phyloP scores from a whole-genome alignment of 1,284 basidiomycete species.

The Vanrija pseudolonga region DNA sequence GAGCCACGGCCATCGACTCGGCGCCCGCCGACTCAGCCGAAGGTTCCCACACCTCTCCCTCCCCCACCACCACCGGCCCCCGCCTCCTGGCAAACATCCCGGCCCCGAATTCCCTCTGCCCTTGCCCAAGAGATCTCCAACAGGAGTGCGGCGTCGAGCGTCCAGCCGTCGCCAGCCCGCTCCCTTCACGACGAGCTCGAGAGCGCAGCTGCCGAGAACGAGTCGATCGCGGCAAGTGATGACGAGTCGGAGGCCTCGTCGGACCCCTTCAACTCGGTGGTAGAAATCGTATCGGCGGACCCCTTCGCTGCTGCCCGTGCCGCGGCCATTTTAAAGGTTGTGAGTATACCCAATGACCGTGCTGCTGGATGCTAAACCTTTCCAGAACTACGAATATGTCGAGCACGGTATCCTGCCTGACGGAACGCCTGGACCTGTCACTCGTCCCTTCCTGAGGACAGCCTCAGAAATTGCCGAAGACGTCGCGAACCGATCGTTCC shows the following conservation, averaged over 20 bases:
- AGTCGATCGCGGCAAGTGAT: not conserved
- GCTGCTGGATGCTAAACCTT: not conserved
- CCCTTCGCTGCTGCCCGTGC: constrained; percentile 78
- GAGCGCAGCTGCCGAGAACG: constrained; percentile 10
- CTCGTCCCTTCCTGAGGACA: constrained; percentile 55
- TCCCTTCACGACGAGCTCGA: constrained; percentile 11
- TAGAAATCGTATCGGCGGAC: constrained; percentile 76
- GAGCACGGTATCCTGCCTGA: constrained; percentile 54
- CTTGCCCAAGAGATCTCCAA: too few species aligned
- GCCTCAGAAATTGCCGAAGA: constrained; percentile 54
- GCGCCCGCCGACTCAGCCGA: too few species aligned
- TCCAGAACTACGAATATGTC: constrained; percentile 78
- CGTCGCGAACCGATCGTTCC: not conserved
- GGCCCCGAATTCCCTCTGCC: too few species aligned
- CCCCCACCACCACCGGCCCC: too few species aligned
- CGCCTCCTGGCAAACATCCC: not conserved
- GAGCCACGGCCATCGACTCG: too few species aligned
- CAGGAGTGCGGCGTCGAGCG: not conserved
- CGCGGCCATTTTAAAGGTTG: constrained; percentile 82
- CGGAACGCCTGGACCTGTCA: not conserved
- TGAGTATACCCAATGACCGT: constrained; percentile 40
- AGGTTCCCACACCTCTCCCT: too few species aligned
- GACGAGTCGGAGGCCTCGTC: constrained; percentile 12
- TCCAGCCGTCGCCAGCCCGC: not conserved
- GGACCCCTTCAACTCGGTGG: constrained; percentile 39